These are phyloP conservation scores for Dactylellina cionopaga DNA, from an alignment of 2,329 filamentous ascomycete species.

Conservation along the genomic window DNA sequence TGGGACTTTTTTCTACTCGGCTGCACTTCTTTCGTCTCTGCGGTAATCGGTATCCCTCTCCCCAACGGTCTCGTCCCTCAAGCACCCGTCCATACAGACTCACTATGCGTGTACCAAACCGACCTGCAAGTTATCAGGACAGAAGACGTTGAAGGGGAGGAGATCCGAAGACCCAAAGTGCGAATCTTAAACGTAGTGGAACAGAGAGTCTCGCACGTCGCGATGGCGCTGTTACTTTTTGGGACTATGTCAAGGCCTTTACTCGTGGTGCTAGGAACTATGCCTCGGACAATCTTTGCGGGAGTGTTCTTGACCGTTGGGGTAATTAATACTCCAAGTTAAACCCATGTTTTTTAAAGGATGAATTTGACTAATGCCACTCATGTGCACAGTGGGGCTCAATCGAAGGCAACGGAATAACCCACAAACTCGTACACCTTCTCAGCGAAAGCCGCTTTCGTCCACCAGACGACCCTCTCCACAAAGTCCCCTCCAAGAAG, in stretches of 20 bases:
- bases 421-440: slow-evolving; percentile 77
- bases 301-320: slow-evolving; percentile 49
- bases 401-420: slow-evolving; percentile 83
- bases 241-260: slow-evolving; percentile 81
- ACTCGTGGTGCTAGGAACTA: slow-evolving; percentile 77
- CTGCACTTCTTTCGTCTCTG: slow-evolving; percentile 78
- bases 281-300: slow-evolving; percentile 71
- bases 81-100: slow-evolving; percentile 82
- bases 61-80: slow-evolving; percentile 86
- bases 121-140: slow-evolving; percentile 65
- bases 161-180: slow-evolving; percentile 56
- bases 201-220: slow-evolving; percentile 80
- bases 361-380: background rate
- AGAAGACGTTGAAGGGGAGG: slow-evolving; percentile 68
- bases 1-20: slow-evolving; percentile 86
- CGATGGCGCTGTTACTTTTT: slow-evolving; percentile 79
- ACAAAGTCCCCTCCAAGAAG: slow-evolving; percentile 67
- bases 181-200: slow-evolving; percentile 72
- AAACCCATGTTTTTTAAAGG: too few species aligned
- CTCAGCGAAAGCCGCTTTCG: slow-evolving; percentile 73
- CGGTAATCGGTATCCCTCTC: slow-evolving; percentile 79
- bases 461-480: slow-evolving; percentile 69
- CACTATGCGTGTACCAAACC: slow-evolving; percentile 76
- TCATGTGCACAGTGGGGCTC: slow-evolving; percentile 86
- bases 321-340: background rate